Base-by-base conservation (phyloP, 2,329 filamentous ascomycete genomes). In the Chrysoporthe cubensis region DNA sequence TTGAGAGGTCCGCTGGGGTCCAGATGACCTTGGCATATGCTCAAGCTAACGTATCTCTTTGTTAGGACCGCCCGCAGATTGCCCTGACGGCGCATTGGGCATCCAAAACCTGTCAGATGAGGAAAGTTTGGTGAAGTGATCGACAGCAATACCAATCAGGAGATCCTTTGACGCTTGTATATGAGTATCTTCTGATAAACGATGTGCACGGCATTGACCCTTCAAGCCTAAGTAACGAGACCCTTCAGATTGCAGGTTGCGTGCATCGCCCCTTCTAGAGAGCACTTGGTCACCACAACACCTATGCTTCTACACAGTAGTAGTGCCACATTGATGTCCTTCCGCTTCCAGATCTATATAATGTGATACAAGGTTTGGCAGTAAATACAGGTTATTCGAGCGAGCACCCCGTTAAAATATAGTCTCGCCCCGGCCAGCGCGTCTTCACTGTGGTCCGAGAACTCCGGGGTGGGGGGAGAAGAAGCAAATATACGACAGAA, bases 101-200 rank as follows among this genome's bases (percentile, higher is more conserved):
- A 59, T 32, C 64, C 54, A 65, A 26, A 18, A 34, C 42, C 3
- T 42, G 66, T 65, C 66, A 65, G 62, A 57, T 68, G 66, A 68
- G 50, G 34, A 48, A 37, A 40, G 40, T 11, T 42, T 48, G n/a
- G 50, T n/a, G 48, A 43, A 48, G 40, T 54, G 48, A 65, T 62
- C 46, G 60, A 59, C 57, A 62, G 42, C 54, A 48, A 9, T n/a
- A 44, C 32, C 26, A 32, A n/a, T 57, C 57, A 50, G 48, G 46
- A 48, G 42, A 21, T 42, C 42, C 44, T 9, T 14, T 14, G 9
- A 13, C 8, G 9, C n/a, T 26, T 4, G 14, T 6, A 34, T 32
- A 11, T 32, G 50, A 32, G 50, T 32, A 54, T 54, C 26, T 52
- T 9, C 5, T 62, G 44, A 48, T 21, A 11, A n/a, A 9, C 48